Base-by-base conservation (phyloP, 176 grass and related monocot genomes). In the Thalia dealbata region DNA sequence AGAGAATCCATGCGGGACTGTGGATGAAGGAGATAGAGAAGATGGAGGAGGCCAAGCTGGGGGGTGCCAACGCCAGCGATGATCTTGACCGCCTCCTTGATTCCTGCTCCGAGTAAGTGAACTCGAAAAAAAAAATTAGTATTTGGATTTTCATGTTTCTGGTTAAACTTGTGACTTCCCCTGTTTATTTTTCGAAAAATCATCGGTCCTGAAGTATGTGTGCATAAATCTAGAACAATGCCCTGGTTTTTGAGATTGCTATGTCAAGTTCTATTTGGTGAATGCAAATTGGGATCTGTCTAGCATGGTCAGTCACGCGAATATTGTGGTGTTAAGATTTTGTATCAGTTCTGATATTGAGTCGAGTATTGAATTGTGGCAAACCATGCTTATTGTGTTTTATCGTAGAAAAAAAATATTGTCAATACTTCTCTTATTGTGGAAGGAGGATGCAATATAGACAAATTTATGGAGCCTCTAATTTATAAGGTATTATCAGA, bases 11-110 rank as follows among this genome's bases (percentile, higher is more conserved):
- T 74, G 87, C 89, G 1, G 85, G 78, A 30, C 76, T 97, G 14
- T 97, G 95, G 95, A 86, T 91, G 70, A 93, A 93, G 87, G 90
- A 88, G 78, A 93, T 93, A 24, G 87, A 97, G 77, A 93, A 97
- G 76, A 75, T 93, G 81, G 95, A 93, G 85, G 90, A 97, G 79
- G 78, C 74, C 22, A 88, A 87, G 32, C 81, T 97, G 26, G 90
- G 90, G 25, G 87, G 88, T 32, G 66, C 64, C 11, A 78, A 72
- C 52, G 64, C 80, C 63, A 79, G 87, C 6, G 83, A 97, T 22
- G 90, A 93, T 76, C 90, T 97, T 14, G 90, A 93, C 59, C 87
- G 85, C 41, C 90, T 97, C 19, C 85, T 97, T 23, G 90, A 93
- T 86, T 92, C 90, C 10, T 97, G 90, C 70, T 91, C 85, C 26